Conservation (phyloP, 208 protist species). For the Naegleria lovaniensis region DNA sequence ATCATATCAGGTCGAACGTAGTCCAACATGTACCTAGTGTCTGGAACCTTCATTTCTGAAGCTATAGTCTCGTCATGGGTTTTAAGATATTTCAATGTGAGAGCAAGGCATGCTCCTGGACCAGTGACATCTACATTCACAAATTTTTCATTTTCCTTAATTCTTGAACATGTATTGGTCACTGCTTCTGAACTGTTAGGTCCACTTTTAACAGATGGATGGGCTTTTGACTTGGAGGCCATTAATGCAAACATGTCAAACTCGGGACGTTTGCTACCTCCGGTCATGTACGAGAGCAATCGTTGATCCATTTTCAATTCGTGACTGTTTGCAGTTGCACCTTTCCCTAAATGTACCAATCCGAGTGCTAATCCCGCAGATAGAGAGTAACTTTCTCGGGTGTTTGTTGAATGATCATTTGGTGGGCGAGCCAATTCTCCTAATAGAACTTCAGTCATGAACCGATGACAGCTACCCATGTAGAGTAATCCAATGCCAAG, state of each 20-base stretch:
- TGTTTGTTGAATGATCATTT: conserved; percentile 35
- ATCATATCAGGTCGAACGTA: conserved; percentile 57
- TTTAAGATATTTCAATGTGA: conserved; percentile 61
- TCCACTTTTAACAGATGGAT: not conserved
- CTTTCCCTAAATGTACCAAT: conserved; percentile 44
- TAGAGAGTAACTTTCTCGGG: conserved; percentile 48
- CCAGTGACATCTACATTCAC: conserved; percentile 59
- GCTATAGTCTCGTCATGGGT: conserved; percentile 51
- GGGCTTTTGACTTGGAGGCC: not conserved
- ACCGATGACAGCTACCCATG: conserved; percentile 43
- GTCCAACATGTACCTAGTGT: conserved; percentile 52
- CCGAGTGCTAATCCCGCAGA: conserved; percentile 53
- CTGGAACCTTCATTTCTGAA: conserved; percentile 47
- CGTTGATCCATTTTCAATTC: conserved; percentile 51
- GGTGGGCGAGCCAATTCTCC: conserved; percentile 50
- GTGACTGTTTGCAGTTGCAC: not conserved
- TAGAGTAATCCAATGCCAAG: conserved; percentile 69
- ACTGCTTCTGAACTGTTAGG: not conserved
- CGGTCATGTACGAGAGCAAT: conserved; percentile 46
- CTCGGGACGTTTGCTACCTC: conserved; percentile 9
- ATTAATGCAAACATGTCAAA: not conserved
- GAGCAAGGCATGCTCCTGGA: conserved; percentile 59
- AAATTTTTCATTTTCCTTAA: conserved; percentile 15
- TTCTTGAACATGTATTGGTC: conserved; percentile 30
- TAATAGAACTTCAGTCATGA: conserved; percentile 62